Base-by-base conservation (phyloP, 768 basidiomycete genomes). In the Terana coerulea region DNA sequence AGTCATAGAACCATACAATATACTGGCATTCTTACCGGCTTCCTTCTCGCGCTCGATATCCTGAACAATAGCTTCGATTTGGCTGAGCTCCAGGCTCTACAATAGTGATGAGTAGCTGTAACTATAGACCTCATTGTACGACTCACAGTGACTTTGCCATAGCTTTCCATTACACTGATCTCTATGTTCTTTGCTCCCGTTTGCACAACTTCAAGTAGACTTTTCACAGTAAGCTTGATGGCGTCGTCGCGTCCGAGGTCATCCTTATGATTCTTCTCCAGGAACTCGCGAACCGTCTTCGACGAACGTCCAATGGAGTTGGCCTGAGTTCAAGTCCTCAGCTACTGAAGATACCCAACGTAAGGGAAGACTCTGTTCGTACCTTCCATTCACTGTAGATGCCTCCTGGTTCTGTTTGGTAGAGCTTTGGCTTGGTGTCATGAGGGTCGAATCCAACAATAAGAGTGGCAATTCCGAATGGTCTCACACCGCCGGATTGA, bases 151-250 rank as follows among this genome's bases (percentile, higher is more conserved):
- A 95, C 83, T 72, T 94, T 89, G 53, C 91, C 91, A 66, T 92
- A 98, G 54, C 86, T 81, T 64, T 97, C 94, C 91, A 98, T 95
- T 39, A 98, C 91, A 55, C 89, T 94, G 61, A 99, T 92, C 68
- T 99, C 97, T 56, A 99, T 98, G 69, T 99, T 99, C 76, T 98
- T 98, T 4, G 97, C 97, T n/a, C 97, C 97, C 1, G 97, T 98
- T 72, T 98, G 97, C 7, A 99, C 97, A 31, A 99, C 95, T 68
- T 99, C 97, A 21, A 99, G 75, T 61, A 99, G 74, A 65, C 88
- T 89, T 75, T 98, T 98, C 56, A 99, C 82, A 0, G 97, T 93
- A 42, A 99, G 73, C 68, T 97, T 97, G 69, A 99, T 89, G 46
- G 88, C 85, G 54, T 97, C 93, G 44, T 93, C 93, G 53, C 91